Evolutionary conservation across 441 rosid species (phyloP).

Genomic region (Manihot esculenta): DNA sequence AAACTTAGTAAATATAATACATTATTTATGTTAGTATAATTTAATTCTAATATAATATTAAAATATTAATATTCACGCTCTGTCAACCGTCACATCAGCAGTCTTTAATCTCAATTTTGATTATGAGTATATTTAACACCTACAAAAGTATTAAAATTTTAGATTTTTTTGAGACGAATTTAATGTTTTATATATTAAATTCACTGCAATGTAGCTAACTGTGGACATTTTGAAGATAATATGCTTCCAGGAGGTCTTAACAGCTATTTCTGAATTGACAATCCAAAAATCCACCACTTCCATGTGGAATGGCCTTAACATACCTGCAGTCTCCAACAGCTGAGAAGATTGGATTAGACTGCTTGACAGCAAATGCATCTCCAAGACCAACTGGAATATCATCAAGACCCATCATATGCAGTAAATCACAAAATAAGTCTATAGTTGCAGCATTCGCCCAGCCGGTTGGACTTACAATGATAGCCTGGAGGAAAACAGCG

Average conservation of each 20-base stretch:
- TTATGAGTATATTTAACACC: no score
- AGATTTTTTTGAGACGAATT: background rate
- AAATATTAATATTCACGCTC: no score
- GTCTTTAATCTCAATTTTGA: no score
- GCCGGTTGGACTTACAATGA: slow-evolving; percentile 78
- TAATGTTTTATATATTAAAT: background rate
- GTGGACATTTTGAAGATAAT: no score
- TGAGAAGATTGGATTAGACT: slow-evolving; percentile 46
- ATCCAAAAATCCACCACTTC: slow-evolving; percentile 80
- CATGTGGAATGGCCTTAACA: slow-evolving; percentile 66
- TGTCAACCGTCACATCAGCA: no score
- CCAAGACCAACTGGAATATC: slow-evolving; percentile 87
- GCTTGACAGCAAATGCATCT: slow-evolving; percentile 56
- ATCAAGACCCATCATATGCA: slow-evolving; percentile 98
- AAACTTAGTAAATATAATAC: no score
- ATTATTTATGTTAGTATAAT: no score
- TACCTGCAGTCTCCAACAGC: slow-evolving; percentile 79
- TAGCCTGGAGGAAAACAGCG: slow-evolving; percentile 48
- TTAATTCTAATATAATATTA: no score
- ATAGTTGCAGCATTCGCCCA: slow-evolving; percentile 97
- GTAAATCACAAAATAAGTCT: slow-evolving; percentile 74
- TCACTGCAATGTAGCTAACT: background rate
- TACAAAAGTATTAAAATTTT: no score
- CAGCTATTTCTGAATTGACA: background rate
- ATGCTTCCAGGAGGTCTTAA: no score